phyloP scores from a whole-genome alignment of 2,329 filamentous ascomycete species.

The Colletotrichum salicis region DNA sequence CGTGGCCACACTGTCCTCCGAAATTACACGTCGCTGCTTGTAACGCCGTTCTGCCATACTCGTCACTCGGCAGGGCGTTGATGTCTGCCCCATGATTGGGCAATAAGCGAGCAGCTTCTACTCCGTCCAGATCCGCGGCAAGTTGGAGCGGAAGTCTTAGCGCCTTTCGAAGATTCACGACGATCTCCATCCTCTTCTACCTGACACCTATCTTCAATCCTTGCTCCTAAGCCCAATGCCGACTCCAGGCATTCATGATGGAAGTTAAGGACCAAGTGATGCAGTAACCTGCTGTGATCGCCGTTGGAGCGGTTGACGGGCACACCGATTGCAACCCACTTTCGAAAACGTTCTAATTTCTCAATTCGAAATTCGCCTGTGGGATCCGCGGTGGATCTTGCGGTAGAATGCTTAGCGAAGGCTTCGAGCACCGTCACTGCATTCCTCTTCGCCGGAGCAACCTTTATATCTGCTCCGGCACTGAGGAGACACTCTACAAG shows the following conservation, averaged over 20 bases:
- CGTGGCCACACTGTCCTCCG: too few relatives aligned
- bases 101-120: background rate
- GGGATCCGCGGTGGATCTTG: too few relatives aligned
- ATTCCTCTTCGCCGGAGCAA: background rate
- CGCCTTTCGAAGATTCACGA: rapidly evolving
- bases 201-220: too few relatives aligned
- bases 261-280: background rate
- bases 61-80: background rate
- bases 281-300: background rate
- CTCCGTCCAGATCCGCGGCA: background rate
- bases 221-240: background rate
- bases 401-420: too few relatives aligned
- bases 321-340: background rate
- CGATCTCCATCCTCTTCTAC: too few relatives aligned
- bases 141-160: background rate
- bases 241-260: background rate
- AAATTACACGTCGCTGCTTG: background rate
- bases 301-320: background rate
- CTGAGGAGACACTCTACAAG: background rate
- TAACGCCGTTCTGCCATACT: background rate
- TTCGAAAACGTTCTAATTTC: background rate
- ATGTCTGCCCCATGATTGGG: background rate
- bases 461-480: background rate
- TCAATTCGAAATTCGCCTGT: too few relatives aligned
- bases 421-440: background rate